Evolutionary conservation across 2,329 filamentous ascomycete species (phyloP).

Genomic region (Ophiocordyceps australis): DNA sequence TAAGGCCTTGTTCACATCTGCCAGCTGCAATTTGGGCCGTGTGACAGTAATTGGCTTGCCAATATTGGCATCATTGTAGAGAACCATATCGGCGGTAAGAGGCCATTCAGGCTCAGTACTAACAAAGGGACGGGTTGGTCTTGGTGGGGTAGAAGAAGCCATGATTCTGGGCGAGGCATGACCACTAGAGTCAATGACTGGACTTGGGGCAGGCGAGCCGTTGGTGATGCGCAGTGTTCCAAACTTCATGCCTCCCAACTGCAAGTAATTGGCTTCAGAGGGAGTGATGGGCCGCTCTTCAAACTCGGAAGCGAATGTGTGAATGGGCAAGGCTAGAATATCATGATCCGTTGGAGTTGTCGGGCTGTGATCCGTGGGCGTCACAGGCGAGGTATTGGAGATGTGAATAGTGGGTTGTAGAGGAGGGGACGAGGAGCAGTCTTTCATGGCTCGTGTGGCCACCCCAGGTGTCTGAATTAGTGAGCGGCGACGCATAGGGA

Average conservation of each 20-base stretch:
- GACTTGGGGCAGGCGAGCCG: constrained; percentile 31
- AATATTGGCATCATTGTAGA: too few species aligned
- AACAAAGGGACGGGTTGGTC: too few species aligned
- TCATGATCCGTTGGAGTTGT: constrained; percentile 4
- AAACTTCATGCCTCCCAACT: constrained; percentile 43
- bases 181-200: constrained; percentile 1
- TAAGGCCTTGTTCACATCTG: too few species aligned
- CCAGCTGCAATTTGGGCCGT: too few species aligned
- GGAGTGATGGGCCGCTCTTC: constrained; percentile 16
- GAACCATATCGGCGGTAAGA: too few species aligned
- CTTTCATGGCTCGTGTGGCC: constrained; percentile 21
- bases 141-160: too few species aligned
- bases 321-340: constrained; percentile 15
- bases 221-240: constrained; percentile 46
- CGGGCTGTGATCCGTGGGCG: neutral
- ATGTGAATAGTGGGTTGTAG: constrained; percentile 16
- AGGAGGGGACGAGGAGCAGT: constrained; percentile 6
- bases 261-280: constrained; percentile 36
- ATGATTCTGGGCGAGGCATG: too few species aligned
- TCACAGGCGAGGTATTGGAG: constrained; percentile 13
- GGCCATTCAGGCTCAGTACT: too few species aligned
- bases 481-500: constrained; percentile 27
- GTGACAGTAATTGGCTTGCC: too few species aligned
- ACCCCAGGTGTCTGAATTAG: constrained; percentile 29
- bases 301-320: constrained; percentile 3